Evolutionary conservation across 441 rosid genomes (phyloP).

Genomic region (Isatis lusitanica): DNA sequence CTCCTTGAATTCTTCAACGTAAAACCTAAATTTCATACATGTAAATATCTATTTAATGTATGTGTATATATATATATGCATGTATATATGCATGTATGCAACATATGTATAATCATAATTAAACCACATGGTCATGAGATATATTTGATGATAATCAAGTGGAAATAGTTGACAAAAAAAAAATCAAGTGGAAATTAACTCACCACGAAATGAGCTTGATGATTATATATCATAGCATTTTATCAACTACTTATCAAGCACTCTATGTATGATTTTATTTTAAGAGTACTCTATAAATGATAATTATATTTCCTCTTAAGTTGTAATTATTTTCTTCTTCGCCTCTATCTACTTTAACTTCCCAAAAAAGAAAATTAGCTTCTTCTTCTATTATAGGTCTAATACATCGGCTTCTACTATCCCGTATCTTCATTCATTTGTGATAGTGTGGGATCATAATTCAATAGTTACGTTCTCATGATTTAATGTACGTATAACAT

Average conservation of each 20-base stretch:
- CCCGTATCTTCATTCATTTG: background rate
- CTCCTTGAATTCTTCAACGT: constrained; percentile 13
- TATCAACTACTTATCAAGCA: constrained; percentile 18
- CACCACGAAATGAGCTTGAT: constrained; percentile 22
- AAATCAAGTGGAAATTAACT: background rate
- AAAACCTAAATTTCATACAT: background rate
- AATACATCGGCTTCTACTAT: background rate
- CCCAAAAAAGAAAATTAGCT: background rate
- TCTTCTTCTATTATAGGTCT: background rate
- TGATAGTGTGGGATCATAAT: background rate
- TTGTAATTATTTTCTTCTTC: background rate
- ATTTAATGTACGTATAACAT: background rate
- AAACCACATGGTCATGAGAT: constrained; percentile 1
- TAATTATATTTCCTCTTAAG: background rate
- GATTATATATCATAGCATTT: constrained; percentile 15
- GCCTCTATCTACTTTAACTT: background rate
- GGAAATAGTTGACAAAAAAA: too few relatives aligned
- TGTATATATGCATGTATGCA: too few relatives aligned
- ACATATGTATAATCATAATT: too few relatives aligned
- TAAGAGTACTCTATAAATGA: background rate
- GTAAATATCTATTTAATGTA: too few relatives aligned
- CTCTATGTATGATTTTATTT: background rate
- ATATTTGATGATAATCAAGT: background rate
- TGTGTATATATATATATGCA: too few relatives aligned
- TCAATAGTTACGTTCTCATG: background rate